A percentile compares a stretch with the other conserved stretches of the same genome.
Conservation (phyloP, 148 eudicot genomes). For the Amaranthus hypochondriacus region DNA sequence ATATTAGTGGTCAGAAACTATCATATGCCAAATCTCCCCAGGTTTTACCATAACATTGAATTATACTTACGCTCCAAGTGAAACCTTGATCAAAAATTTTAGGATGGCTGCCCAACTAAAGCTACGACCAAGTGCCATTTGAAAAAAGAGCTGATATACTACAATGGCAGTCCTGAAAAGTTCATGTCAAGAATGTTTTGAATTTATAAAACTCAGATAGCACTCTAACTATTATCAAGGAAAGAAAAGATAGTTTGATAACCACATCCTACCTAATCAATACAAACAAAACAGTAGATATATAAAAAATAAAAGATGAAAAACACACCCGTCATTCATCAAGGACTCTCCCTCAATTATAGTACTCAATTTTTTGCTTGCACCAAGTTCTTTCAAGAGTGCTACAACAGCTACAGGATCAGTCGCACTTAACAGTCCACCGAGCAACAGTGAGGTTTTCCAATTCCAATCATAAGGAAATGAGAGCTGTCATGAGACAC, state of each 20-base stretch:
- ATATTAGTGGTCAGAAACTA: conserved; percentile 7
- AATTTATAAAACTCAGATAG: conserved; percentile 1
- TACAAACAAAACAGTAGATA: neutral
- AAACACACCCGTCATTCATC: conserved; percentile 92
- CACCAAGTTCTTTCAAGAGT: conserved; percentile 93
- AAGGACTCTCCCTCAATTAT: conserved; percentile 96
- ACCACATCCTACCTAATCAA: neutral
- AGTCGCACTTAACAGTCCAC: conserved; percentile 97
- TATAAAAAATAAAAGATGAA: conserved; percentile 11
- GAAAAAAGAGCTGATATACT: conserved; percentile 74
- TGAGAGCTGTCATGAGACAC: conserved; percentile 39
- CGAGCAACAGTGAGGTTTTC: conserved; percentile 85
- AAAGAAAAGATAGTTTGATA: neutral
- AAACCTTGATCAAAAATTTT: conserved; percentile 60
- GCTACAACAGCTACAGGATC: conserved; percentile 99
- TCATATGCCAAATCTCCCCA: neutral
- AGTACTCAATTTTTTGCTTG: conserved; percentile 92
- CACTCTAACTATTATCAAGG: neutral
- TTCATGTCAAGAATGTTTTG: neutral
- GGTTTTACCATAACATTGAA: conserved; percentile 5
- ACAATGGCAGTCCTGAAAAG: conserved; percentile 85
- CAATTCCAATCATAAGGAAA: conserved; percentile 95
- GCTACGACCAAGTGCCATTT: conserved; percentile 69
- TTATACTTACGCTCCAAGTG: conserved; percentile 87
- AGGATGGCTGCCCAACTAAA: conserved; percentile 57